Conservation (phyloP, 148 eudicot genomes). For the Fallopia convolvulus region DNA sequence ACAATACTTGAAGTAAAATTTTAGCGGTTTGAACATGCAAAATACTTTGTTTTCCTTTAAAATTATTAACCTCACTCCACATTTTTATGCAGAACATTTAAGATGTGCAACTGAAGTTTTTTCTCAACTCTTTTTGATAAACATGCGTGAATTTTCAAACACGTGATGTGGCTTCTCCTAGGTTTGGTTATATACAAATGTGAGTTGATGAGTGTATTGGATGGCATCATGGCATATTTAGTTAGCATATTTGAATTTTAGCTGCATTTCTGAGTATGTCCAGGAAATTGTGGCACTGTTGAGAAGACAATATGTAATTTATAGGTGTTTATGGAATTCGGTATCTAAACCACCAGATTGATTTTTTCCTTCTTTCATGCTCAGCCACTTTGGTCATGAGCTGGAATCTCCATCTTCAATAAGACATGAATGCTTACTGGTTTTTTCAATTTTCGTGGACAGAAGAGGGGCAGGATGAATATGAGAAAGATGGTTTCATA, state of each 20-base stretch:
- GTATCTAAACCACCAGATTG: not conserved
- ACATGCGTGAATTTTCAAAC: not conserved
- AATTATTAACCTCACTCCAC: too few species aligned
- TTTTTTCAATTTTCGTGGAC: constrained; percentile 10
- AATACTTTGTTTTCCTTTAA: not conserved
- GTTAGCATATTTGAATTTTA: not conserved
- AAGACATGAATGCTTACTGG: not conserved
- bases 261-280: not conserved
- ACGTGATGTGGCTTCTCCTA: not conserved
- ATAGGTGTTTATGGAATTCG: not conserved
- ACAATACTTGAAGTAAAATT: not conserved
- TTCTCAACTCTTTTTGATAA: not conserved
- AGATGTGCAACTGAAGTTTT: not conserved
- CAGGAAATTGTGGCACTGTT: not conserved
- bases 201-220: not conserved
- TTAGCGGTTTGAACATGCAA: not conserved
- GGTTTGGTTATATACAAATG: not conserved
- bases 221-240: not conserved
- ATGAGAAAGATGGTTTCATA: constrained; percentile 90
- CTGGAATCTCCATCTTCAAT: not conserved
- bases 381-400: not conserved
- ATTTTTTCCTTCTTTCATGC: not conserved
- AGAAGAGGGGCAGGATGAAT: constrained; percentile 91
- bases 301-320: not conserved
- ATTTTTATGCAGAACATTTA: not conserved